Evolutionary conservation across 2,329 filamentous ascomycete genomes (phyloP).

Genomic region (Stachybotrys chlorohalonatus): DNA sequence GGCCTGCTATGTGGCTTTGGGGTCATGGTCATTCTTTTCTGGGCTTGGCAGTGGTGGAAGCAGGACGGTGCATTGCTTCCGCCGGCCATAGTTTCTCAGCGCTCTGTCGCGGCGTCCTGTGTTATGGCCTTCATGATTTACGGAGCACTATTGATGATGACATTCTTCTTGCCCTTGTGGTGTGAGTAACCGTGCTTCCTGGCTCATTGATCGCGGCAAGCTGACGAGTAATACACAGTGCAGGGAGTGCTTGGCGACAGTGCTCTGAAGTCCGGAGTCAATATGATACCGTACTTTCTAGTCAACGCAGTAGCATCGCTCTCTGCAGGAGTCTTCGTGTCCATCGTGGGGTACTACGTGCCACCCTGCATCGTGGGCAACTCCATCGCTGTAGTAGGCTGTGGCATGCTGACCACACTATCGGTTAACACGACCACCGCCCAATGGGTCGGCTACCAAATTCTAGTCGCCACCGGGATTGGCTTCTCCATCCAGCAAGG

Average conservation of each 20-base stretch:
- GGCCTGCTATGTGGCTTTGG: neutral
- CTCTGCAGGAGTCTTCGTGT: neutral
- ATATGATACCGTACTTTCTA: neutral
- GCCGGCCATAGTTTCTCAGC: neutral
- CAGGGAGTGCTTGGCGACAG: neutral
- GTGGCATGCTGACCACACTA: neutral
- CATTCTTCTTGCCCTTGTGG: neutral
- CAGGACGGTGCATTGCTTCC: constrained; percentile 1
- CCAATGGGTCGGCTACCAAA: neutral
- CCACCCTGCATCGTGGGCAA: neutral
- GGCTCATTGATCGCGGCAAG: neutral
- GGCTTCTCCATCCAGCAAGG: constrained; percentile 1
- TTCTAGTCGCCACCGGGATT: neutral
- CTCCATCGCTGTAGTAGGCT: neutral
- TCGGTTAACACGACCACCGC: neutral
- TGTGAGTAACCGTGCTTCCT: neutral
- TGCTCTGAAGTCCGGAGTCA: neutral
- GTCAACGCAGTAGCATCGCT: neutral
- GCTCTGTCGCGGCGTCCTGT: neutral
- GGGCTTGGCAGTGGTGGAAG: constrained; percentile 1
- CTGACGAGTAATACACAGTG: neutral
- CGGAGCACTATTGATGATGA: neutral
- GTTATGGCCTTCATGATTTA: constrained; percentile 1
- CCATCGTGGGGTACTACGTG: neutral
- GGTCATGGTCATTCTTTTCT: neutral